Percentiles rank a stretch among this genome's conserved stretches.
Evolutionary conservation across 2,329 filamentous ascomycete species (phyloP).

Genomic region (Fusarium ramigenum): DNA sequence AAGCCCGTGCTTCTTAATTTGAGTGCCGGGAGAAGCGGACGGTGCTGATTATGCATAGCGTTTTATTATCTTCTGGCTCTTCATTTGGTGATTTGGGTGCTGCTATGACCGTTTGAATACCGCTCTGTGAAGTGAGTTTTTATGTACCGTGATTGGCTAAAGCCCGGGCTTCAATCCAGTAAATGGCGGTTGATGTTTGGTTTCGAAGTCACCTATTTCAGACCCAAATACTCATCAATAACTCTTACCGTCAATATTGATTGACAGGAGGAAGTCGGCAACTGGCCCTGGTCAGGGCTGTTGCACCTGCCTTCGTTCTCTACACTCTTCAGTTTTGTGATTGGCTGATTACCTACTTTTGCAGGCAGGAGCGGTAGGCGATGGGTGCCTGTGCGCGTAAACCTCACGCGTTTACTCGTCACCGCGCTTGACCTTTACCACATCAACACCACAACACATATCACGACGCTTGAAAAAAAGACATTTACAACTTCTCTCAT

Average conservation of each 20-base stretch:
- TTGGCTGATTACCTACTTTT: slow-evolving; percentile 2
- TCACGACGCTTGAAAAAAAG: neutral
- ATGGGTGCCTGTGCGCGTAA: slow-evolving; percentile 17
- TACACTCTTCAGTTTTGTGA: slow-evolving; percentile 3
- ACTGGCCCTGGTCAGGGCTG: neutral
- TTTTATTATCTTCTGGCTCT: neutral
- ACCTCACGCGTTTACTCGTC: slow-evolving; percentile 32
- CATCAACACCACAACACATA: neutral
- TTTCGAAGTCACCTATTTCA: neutral
- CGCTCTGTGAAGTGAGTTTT: neutral
- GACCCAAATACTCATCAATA: neutral
- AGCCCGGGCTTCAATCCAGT: neutral
- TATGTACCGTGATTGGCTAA: neutral
- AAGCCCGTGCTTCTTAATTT: neutral
- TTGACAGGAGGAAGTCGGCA: neutral
- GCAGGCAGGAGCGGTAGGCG: slow-evolving; percentile 15
- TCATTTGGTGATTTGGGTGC: neutral
- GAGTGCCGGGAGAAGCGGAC: neutral
- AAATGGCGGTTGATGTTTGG: neutral
- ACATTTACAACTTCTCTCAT: neutral
- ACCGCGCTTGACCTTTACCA: neutral
- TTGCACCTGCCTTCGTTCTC: neutral
- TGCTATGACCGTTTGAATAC: neutral
- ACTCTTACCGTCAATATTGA: neutral
- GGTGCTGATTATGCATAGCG: neutral